Evolutionary conservation across 2,329 filamentous ascomycete genomes (phyloP), one percentile per base, ranked within the genome.

Genomic region (Clonostachys rhizophaga): DNA sequence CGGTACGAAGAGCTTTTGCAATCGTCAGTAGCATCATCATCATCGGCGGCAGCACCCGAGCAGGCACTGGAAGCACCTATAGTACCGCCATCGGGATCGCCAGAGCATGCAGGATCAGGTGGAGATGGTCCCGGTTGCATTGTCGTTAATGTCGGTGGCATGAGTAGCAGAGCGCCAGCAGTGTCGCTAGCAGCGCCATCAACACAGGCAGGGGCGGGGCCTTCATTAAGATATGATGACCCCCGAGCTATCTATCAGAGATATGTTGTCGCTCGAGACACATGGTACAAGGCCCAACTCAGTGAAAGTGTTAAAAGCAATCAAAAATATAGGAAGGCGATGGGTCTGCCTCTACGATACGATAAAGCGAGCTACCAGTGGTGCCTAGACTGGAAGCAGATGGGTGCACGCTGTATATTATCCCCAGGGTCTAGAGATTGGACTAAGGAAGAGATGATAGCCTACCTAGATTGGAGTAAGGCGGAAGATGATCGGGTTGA

Each of bases 391-490:
- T 55, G 40, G 24, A 53, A 47, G 46, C 49, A 53, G 37, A 54
- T 50, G 41, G 42, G 12, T 6, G 50, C 41, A 20, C 42, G 24
- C 34, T 56, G 45, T 33, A 49, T 13, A 14, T 49, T 30, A 20
- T 45, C 45, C 17, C 46, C 39, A 41, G 48, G 51, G 8, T 47
- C 40, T 10, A 54, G 52, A n/a, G 42, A 55, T 5, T 57, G 47
- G 50, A 54, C 44, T 5, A 54, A 50, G 50, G 52, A 57, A 42
- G 52, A 58, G 43, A 55, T 57, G 49, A 57, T 54, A 48, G 50
- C 52, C 24, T 58, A 57, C 48, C 37, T 56, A 20, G 55, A 57
- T 44, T 57, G 52, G 53, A 47, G 49, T 14, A 54, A 46, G 44
- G 48, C 49, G 16, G 53, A 58, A 47, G 45, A 56, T 35, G 47